A percentile compares a stretch with the other conserved stretches of the same genome.
Evolutionary conservation across 2,329 filamentous ascomycete species (phyloP).

Genomic region (Corynespora cassiicola): DNA sequence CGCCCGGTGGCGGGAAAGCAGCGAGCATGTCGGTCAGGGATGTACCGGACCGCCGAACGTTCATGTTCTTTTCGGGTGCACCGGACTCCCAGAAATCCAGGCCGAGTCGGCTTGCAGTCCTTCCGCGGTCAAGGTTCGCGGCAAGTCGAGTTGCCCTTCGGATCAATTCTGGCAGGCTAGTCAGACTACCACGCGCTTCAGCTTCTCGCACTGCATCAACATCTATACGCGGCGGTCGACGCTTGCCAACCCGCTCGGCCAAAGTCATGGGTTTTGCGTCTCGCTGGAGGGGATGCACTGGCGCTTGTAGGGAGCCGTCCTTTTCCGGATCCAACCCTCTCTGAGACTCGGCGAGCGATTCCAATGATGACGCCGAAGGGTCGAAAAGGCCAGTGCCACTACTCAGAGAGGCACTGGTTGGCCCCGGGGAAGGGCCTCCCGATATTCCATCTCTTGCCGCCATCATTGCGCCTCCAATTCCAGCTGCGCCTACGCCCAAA

Average conservation of each 20-base stretch:
- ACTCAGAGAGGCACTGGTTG: conserved; percentile 30
- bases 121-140: conserved; percentile 85
- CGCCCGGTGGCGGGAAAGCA: conserved; percentile 67
- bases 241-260: conserved; percentile 50
- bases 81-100: conserved; percentile 55
- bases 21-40: conserved; percentile 70
- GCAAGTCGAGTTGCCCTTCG: conserved; percentile 85
- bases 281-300: conserved; percentile 39
- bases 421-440: conserved; percentile 21
- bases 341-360: conserved; percentile 40
- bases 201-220: conserved; percentile 82
- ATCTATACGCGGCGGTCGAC: conserved; percentile 74
- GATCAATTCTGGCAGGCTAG: conserved; percentile 91
- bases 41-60: conserved; percentile 54
- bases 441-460: conserved; percentile 31
- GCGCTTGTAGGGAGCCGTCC: conserved; percentile 33
- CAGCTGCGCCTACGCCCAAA: conserved; percentile 23
- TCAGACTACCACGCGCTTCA: conserved; percentile 86
- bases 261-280: conserved; percentile 37
- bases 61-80: conserved; percentile 36
- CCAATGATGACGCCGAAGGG: conserved; percentile 38
- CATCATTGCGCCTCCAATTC: conserved; percentile 29
- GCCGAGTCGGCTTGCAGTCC: conserved; percentile 65
- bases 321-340: conserved; percentile 37
- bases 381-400: conserved; percentile 44